A percentile compares a stretch with the other conserved stretches of the same genome.
Conservation (phyloP, 345 rosid genomes). For the Abelmoschus esculentus region DNA sequence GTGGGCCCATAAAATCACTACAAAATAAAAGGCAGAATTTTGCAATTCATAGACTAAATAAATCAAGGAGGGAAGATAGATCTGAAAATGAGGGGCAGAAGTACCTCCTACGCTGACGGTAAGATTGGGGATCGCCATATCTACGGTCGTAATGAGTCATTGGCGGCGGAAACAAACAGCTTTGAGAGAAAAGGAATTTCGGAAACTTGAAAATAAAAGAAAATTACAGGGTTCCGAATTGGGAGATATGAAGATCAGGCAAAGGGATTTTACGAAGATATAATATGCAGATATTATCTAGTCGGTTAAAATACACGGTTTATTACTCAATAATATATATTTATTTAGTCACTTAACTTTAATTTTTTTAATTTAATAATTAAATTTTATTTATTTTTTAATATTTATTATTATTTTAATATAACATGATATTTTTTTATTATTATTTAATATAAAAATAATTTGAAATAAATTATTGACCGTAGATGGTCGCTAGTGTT, state of each 20-base stretch:
- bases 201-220: not conserved
- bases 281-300: too few relatives aligned
- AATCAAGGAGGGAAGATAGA: not conserved
- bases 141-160: constrained; percentile 64
- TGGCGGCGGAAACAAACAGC: not conserved
- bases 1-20: constrained; percentile 47
- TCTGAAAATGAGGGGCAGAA: not conserved
- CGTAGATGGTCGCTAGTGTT: too few relatives aligned
- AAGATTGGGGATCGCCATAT: constrained; percentile 68
- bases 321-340: too few relatives aligned
- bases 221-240: not conserved
- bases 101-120: constrained; percentile 82
- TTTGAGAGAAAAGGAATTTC: not conserved
- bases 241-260: not conserved
- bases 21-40: not conserved
- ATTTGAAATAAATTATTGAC: too few relatives aligned
- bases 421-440: too few relatives aligned
- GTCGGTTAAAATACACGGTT: too few relatives aligned
- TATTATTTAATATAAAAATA: too few relatives aligned
- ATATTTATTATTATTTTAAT: too few relatives aligned
- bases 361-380: too few relatives aligned
- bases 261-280: too few relatives aligned
- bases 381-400: too few relatives aligned
- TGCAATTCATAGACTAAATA: not conserved
- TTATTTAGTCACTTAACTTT: too few relatives aligned